Conservation (phyloP, 352 stramenopile genomes). For the Phytophthora ramorum region DNA sequence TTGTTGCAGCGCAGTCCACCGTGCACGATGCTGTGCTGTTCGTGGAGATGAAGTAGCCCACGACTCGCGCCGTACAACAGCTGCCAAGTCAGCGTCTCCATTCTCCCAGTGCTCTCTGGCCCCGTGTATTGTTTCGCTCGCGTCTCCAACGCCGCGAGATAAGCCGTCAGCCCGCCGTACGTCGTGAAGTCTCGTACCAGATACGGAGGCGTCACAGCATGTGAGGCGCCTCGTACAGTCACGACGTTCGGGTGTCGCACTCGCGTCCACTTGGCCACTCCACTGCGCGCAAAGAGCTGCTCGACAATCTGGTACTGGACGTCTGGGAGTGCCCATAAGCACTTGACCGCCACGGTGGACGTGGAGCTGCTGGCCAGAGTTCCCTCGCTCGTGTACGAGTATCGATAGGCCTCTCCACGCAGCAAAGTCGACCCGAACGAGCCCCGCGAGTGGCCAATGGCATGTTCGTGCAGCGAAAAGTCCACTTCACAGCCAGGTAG, state of each 20-base stretch:
- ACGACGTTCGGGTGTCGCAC: conserved; percentile 70
- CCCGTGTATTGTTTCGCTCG: conserved; percentile 43
- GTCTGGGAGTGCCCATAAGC: conserved; percentile 51
- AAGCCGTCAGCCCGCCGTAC: conserved; percentile 58
- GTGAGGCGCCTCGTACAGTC: conserved; percentile 63
- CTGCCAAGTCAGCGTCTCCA: conserved; percentile 59
- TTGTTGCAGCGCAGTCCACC: conserved; percentile 71
- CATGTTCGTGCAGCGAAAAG: conserved; percentile 44
- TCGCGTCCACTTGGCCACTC: conserved; percentile 50
- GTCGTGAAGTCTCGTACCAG: conserved; percentile 70
- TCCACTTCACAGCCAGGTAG: conserved; percentile 56
- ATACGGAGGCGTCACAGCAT: conserved; percentile 53
- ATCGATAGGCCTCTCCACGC: conserved; percentile 61
- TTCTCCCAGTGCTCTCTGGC: conserved; percentile 33
- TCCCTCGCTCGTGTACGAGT: conserved; percentile 43
- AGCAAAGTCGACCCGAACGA: conserved; percentile 60
- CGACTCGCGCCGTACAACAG: conserved; percentile 66
- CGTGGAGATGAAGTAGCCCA: conserved; percentile 69
- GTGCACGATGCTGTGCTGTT: conserved; percentile 60
- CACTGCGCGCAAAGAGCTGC: conserved; percentile 55
- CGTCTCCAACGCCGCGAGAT: conserved; percentile 52
- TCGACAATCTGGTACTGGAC: conserved; percentile 61
- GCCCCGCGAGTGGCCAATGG: conserved; percentile 41
- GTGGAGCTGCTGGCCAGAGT: conserved; percentile 36
- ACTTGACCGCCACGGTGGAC: conserved; percentile 64